Conservation (phyloP, 768 basidiomycete genomes). For the Royoungia palumana region DNA sequence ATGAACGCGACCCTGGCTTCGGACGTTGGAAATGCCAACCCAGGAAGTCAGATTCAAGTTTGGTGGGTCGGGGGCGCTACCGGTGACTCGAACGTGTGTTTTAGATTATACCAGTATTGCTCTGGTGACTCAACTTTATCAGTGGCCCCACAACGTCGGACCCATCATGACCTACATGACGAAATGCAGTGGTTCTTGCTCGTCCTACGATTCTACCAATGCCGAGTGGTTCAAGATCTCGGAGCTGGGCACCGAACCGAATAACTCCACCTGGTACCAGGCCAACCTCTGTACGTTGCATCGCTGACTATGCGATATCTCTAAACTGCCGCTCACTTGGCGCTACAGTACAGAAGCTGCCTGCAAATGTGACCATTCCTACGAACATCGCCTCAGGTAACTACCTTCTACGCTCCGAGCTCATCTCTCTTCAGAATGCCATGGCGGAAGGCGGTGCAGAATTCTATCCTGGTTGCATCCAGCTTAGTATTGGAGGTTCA, state of each 20-base stretch:
- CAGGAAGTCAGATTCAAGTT: constrained; percentile 52
- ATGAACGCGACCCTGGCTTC: constrained; percentile 46
- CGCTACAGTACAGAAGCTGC: constrained; percentile 33
- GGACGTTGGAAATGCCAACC: constrained; percentile 52
- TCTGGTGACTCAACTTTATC: background rate
- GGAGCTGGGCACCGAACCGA: constrained; percentile 42
- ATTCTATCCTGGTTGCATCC: constrained; percentile 32
- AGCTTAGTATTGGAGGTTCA: constrained; percentile 28
- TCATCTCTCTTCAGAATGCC: constrained; percentile 75
- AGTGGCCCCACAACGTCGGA: constrained; percentile 59
- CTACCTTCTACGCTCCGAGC: constrained; percentile 75
- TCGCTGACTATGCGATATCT: background rate
- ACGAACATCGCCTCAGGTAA: constrained; percentile 56
- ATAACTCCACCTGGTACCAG: constrained; percentile 46
- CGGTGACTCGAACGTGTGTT: constrained; percentile 33
- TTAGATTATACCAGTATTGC: background rate
- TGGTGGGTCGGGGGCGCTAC: constrained; percentile 50
- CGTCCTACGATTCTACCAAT: constrained; percentile 51
- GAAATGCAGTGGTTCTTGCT: constrained; percentile 53
- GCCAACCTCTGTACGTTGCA: constrained; percentile 43
- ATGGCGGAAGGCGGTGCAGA: constrained; percentile 50
- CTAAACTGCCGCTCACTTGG: background rate
- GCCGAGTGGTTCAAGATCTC: constrained; percentile 76
- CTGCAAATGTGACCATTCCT: constrained; percentile 45
- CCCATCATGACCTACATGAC: constrained; percentile 76